Evolutionary conservation across 148 eudicot species (phyloP), one percentile per base, ranked within the genome.

Genomic region (Salicornia ramosissima): DNA sequence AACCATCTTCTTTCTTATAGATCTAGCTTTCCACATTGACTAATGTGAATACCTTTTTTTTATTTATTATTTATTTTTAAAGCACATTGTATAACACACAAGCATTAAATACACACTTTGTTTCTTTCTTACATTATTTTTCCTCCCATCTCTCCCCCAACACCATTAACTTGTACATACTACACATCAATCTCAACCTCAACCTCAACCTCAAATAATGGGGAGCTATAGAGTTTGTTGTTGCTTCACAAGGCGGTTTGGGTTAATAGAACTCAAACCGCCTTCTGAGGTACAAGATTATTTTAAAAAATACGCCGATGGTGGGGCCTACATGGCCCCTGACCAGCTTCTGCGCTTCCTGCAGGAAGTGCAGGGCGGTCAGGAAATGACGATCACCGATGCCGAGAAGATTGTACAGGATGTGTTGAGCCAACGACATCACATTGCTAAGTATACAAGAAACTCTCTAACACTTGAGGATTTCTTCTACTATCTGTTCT

Each of bases 161-260:
- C 21, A 30, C 39, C 40, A 30, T 1, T 36, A 8, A 8, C 40
- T n/a, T n/a, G n/a, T n/a, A 4, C 40, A 36, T 36, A 3, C 40
- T 36, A 36, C 40, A n/a, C n/a, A n/a, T n/a, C n/a, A n/a, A n/a
- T n/a, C n/a, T 7, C 47, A 43, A 46, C 50, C 14, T 15, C 16
- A n/a, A n/a, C n/a, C n/a, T n/a, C n/a, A 46, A 46, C 1, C 50
- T 9, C 1, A 18, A 1, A 71, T 21, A 65, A 87, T 88, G 88
- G 90, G 85, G 64, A 87, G 78, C 42, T 91, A 84, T 74, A 83
- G 88, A 67, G 58, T 90, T 7, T 90, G 96, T 49, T 75, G 78
- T 52, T 90, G 94, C 59, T 92, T 86, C 74, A 85, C 81, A 21
- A 80, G 98, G 57, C 83, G 67, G 64, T 93, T 93, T 71, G 77